Evolutionary conservation across 257 asterid genomes (phyloP).

Genomic region (Nyctanthes arbortristis): DNA sequence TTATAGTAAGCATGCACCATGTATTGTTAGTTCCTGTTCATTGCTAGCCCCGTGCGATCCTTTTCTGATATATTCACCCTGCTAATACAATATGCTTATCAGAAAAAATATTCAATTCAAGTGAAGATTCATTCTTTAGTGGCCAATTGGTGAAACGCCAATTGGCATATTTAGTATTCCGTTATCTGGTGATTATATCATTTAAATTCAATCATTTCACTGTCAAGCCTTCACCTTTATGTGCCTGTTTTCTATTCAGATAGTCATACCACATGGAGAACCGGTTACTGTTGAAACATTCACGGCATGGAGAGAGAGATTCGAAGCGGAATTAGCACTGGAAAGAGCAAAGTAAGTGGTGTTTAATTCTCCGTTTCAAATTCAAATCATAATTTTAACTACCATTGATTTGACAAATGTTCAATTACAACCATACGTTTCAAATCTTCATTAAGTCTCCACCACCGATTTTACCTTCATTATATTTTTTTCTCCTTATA

Average conservation of each 20-base stretch:
- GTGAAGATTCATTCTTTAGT: neutral
- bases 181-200: neutral
- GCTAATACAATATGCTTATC: neutral
- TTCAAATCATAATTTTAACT: too few species aligned
- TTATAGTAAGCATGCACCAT: neutral
- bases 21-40: neutral
- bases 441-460: too few species aligned
- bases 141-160: neutral
- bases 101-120: neutral
- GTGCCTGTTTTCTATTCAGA: constrained; percentile 49
- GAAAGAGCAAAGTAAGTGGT: constrained; percentile 99
- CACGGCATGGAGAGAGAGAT: constrained; percentile 98
- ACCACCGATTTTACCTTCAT: too few species aligned
- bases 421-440: too few species aligned
- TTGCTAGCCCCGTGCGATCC: neutral
- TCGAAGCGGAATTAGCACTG: constrained; percentile 96
- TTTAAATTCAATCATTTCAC: constrained; percentile 8
- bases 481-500: too few species aligned
- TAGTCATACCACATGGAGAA: constrained; percentile 96
- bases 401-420: too few species aligned
- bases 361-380: too few species aligned
- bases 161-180: neutral
- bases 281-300: constrained; percentile 90
- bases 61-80: neutral
- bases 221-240: constrained; percentile 8